Base-by-base conservation (phyloP, 2,329 filamentous ascomycete genomes). In the Huntiella abstrusa region DNA sequence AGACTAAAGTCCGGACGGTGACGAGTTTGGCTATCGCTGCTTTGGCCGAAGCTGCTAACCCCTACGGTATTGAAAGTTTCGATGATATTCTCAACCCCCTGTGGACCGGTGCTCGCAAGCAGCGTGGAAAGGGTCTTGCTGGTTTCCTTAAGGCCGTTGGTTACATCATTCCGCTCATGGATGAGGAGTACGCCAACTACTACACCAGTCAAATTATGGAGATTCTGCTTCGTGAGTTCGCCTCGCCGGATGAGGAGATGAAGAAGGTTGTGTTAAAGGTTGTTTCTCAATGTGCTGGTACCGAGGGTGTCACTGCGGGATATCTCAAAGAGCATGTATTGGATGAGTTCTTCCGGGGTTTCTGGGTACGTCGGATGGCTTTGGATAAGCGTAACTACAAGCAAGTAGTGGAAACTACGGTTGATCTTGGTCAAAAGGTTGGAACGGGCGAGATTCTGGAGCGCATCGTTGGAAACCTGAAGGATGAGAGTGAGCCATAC, bases 141-240 rank as follows among this genome's bases (percentile, higher is more conserved):
- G 88, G 86, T 11, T 98, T 95, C 63, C 69, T 98, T 51, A 98
- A 98, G 65, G 91, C 91, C 41, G 88, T 98, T 38, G 91, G 91
- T 19, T 96, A 91, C 60, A 94, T 98, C 58, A 96, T 98, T 52
- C 91, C 91, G 4, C 73, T 98, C 45, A 98, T 98, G 91, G 91
- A 98, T 64, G 91, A 98, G 63, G 91, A 98, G 59, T 96, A 95
- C 60, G 88, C 91, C 63, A 96, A 95, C 60, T 98, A 98, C 65
- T 98, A 98, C 58, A 96, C 91, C 6, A 84, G 79, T 54, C 87
- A 98, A 62, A 95, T 98, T 56, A 96, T 98, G 88, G 91, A 96
- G 62, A 96, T 96, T 56, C 67, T 98, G 11, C 75, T 96, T 28
- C 78, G 91, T 56, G 91, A 98, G 59, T 98, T 98, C 57, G 83